Evolutionary conservation across 2,329 filamentous ascomycete genomes (phyloP).

Genomic region (Mycogone perniciosa): DNA sequence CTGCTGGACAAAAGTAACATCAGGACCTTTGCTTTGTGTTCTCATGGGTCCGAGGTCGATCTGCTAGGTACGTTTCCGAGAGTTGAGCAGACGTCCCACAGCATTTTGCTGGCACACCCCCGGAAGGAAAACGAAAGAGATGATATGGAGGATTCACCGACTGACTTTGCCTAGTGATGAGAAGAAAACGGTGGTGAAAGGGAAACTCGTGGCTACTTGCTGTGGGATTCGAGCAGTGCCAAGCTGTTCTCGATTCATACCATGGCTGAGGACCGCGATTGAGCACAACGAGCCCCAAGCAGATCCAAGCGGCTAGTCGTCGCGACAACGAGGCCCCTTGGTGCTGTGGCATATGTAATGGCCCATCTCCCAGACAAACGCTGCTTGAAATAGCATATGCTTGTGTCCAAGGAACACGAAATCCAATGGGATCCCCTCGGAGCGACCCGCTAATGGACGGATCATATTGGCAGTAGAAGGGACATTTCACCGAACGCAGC

Average conservation of each 20-base stretch:
- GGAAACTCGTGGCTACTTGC: neutral
- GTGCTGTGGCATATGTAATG: neutral
- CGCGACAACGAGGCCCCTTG: neutral
- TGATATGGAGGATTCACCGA: neutral
- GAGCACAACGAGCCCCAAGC: no score
- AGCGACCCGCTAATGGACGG: slow-evolving; percentile 4
- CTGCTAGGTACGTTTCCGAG: slow-evolving; percentile 9
- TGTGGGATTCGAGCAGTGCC: neutral
- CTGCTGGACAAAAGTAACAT: neutral
- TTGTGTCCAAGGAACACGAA: neutral
- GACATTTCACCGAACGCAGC: neutral
- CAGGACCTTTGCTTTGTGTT: neutral
- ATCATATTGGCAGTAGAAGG: neutral
- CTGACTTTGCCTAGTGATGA: neutral
- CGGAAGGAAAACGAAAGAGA: neutral
- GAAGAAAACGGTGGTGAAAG: neutral
- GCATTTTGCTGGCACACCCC: slow-evolving; percentile 4
- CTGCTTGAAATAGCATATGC: slow-evolving; percentile 1
- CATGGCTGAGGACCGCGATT: neutral
- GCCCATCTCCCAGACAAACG: neutral
- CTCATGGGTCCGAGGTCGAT: neutral
- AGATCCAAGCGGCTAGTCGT: neutral
- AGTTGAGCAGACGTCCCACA: slow-evolving; percentile 12
- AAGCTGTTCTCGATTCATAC: neutral
- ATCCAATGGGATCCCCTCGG: neutral